Conservation (phyloP, 2,329 filamentous ascomycete genomes). For the Penicillium olsonii region DNA sequence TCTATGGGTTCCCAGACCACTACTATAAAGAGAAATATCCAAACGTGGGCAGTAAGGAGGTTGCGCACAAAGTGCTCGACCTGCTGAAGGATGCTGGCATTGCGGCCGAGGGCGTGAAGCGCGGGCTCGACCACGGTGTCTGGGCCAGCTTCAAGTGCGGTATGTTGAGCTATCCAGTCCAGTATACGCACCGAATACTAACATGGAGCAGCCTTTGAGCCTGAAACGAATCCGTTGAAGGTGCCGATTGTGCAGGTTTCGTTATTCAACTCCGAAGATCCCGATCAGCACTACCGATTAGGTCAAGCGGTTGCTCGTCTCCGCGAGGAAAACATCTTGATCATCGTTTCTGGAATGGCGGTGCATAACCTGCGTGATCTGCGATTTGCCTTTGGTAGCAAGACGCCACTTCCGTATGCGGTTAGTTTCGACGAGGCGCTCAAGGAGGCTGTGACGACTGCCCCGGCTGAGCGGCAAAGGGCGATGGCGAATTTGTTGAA, state of each 20-base stretch:
- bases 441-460: conserved; percentile 61
- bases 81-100: conserved; percentile 61
- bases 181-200: not conserved
- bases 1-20: conserved; percentile 70
- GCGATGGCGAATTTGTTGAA: conserved; percentile 50
- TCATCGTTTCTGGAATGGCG: conserved; percentile 74
- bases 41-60: conserved; percentile 60
- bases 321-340: conserved; percentile 66
- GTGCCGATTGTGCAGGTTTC: conserved; percentile 74
- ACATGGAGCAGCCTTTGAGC: conserved; percentile 57
- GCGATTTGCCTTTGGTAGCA: conserved; percentile 47
- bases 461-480: conserved; percentile 45
- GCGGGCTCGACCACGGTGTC: conserved; percentile 74
- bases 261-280: conserved; percentile 65
- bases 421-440: conserved; percentile 68
- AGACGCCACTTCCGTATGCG: conserved; percentile 57
- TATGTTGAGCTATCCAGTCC: conserved; percentile 27
- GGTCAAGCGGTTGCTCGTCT: conserved; percentile 67
- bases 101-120: conserved; percentile 58
- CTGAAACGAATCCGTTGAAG: conserved; percentile 61
- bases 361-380: conserved; percentile 69
- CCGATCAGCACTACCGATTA: conserved; percentile 66
- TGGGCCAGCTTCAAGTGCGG: conserved; percentile 66
- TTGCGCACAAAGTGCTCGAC: conserved; percentile 61
- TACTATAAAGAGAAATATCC: conserved; percentile 70